Evolutionary conservation across 345 rosid species (phyloP).

Genomic region (Crucihimalaya himalaica): DNA sequence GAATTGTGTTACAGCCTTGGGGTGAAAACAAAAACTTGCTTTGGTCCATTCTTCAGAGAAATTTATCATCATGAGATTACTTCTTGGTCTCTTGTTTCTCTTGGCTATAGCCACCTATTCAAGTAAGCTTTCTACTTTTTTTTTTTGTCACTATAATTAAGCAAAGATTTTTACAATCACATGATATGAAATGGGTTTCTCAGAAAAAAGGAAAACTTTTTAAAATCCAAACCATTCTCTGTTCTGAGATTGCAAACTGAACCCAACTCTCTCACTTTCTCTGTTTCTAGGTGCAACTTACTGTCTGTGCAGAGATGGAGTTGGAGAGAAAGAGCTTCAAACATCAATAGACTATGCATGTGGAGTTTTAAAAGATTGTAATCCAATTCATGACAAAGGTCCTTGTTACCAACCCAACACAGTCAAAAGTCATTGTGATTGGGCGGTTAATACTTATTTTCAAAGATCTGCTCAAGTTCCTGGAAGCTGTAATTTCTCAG

Average conservation of each 20-base stretch:
- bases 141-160: background rate
- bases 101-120: slow-evolving; percentile 57
- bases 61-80: slow-evolving; percentile 59
- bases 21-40: background rate
- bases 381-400: slow-evolving; percentile 59
- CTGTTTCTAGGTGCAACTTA: slow-evolving; percentile 57
- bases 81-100: slow-evolving; percentile 53
- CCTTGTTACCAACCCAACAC: slow-evolving; percentile 74
- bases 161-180: background rate
- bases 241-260: background rate
- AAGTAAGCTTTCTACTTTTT: slow-evolving; percentile 51
- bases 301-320: slow-evolving; percentile 81
- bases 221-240: background rate
- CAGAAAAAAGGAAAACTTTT: slow-evolving; percentile 1
- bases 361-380: slow-evolving; percentile 75
- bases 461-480: slow-evolving; percentile 59
- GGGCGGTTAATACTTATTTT: slow-evolving; percentile 85
- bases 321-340: slow-evolving; percentile 56
- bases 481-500: slow-evolving; percentile 79
- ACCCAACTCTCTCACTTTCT: background rate
- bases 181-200: slow-evolving; percentile 16
- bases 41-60: background rate
- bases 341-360: slow-evolving; percentile 90
- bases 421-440: slow-evolving; percentile 80
- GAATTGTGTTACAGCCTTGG: slow-evolving; percentile 7